These are phyloP conservation scores for Butyriboletus loyo DNA, from an alignment of 768 basidiomycete species.

Conservation along the genomic window DNA sequence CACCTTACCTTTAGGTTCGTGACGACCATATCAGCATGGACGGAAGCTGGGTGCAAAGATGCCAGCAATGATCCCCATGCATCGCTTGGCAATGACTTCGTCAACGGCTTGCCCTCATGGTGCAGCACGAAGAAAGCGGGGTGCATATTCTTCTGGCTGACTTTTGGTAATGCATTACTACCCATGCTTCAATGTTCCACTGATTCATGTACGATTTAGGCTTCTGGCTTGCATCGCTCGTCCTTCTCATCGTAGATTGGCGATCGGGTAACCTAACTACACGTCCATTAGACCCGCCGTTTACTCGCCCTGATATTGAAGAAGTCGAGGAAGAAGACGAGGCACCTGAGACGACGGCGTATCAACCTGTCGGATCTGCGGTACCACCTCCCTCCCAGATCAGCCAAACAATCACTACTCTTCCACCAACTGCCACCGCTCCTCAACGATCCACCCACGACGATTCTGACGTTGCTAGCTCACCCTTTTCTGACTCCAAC, in stretches of 20 bases:
- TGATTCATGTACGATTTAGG: conserved; percentile 37
- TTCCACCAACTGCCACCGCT: conserved; percentile 5
- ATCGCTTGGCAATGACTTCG: conserved; percentile 61
- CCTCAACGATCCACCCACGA: conserved; percentile 27
- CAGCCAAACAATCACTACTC: conserved; percentile 18
- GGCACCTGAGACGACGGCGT: conserved; percentile 47
- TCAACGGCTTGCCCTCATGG: conserved; percentile 70
- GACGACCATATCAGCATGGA: conserved; percentile 82
- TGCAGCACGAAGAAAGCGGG: conserved; percentile 92
- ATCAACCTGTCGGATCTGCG: conserved; percentile 41
- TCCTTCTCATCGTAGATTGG: conserved; percentile 71
- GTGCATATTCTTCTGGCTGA: conserved; percentile 85
- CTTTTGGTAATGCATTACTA: conserved; percentile 51
- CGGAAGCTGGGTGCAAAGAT: conserved; percentile 86
- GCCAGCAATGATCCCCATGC: conserved; percentile 78
- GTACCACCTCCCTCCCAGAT: conserved; percentile 32
- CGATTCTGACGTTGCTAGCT: conserved; percentile 21
- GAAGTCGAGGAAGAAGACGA: conserved; percentile 52
- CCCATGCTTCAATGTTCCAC: neutral
- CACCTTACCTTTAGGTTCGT: conserved; percentile 52
- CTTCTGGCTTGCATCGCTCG: conserved; percentile 72
- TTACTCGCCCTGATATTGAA: conserved; percentile 57
- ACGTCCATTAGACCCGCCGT: conserved; percentile 69
- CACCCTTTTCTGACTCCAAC: conserved; percentile 53
- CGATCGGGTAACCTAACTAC: conserved; percentile 55